Evolutionary conservation across 352 stramenopile genomes (phyloP).

Genomic region (Phytopythium boreale): DNA sequence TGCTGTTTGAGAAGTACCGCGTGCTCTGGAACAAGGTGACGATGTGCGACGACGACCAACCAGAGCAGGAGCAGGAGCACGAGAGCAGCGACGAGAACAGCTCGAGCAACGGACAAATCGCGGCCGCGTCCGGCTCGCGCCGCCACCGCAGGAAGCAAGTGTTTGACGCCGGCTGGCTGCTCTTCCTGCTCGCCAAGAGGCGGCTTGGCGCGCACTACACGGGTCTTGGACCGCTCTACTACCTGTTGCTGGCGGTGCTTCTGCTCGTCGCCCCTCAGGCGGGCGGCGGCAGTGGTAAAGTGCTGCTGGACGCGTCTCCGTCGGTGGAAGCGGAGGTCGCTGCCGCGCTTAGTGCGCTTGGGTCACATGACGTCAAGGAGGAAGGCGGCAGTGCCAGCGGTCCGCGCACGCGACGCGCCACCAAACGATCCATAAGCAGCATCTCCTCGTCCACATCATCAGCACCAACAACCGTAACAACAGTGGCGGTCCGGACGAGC

Average conservation of each 20-base stretch:
- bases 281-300: neutral
- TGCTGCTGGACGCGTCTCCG: slow-evolving; percentile 20
- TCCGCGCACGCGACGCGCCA: neutral
- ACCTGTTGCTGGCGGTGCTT: slow-evolving; percentile 69
- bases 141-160: slow-evolving; percentile 24
- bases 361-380: slow-evolving; percentile 12
- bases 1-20: slow-evolving; percentile 80
- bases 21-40: slow-evolving; percentile 50
- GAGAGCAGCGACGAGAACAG: slow-evolving; percentile 13
- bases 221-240: slow-evolving; percentile 71
- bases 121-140: slow-evolving; percentile 10
- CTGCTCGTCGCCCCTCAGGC: slow-evolving; percentile 44
- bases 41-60: neutral
- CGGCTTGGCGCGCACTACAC: slow-evolving; percentile 40
- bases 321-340: slow-evolving; percentile 80
- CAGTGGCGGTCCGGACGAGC: slow-evolving; percentile 8
- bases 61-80: slow-evolving; percentile 22
- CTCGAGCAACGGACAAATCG: slow-evolving; percentile 9
- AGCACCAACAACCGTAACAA: neutral
- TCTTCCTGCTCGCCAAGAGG: slow-evolving; percentile 66
- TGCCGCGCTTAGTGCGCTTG: slow-evolving; percentile 71
- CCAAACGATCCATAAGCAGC: neutral
- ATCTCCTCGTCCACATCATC: neutral
- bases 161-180: slow-evolving; percentile 68
- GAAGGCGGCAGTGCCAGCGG: neutral